Evolutionary conservation across 306 rosid genomes (phyloP), one percentile per base, ranked within the genome.

Genomic region (Trichosanthes truncata): DNA sequence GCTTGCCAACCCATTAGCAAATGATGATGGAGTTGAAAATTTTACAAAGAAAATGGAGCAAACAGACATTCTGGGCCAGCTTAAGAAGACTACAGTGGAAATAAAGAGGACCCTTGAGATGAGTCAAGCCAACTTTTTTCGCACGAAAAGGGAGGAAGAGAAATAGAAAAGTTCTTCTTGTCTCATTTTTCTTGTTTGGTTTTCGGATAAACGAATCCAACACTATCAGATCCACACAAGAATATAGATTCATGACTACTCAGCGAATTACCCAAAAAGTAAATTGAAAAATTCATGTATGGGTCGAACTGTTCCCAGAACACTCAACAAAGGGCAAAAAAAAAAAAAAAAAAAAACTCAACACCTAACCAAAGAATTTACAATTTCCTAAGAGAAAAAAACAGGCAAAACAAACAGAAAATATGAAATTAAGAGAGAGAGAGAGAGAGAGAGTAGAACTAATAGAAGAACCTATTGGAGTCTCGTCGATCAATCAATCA

Each of bases 201-300:
- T 67, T 43, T 41, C 76, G n/a, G 46, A 69, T 21, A 21, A 72
- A 26, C 40, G 60, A 74, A 74, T 49, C 61, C 40, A 48, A 49
- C 61, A 48, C 78, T 48, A 73, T 73, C 78, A 73, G 78, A 73
- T 73, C 78, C 48, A 73, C 78, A 74, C 26, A 31, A 48, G n/a
- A 25, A 48, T 48, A 26, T 20, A 38, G 31, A 67, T n/a, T 40
- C 51, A 40, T 40, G 51, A 40, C 9, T 4, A n/a, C 52, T 68
- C 18, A n/a, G 35, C 9, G 10, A 41, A 41, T 40, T 40, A 7
- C 20, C 14, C 55, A 21, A 72, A 46, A 46, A 14, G 61, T 74
- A 18, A 49, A 31, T 49, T 8, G 78, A 74, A 74, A 74, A 74
- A 23, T 48, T 74, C 43, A 74, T 49, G 26, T 46, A 29, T 73